phyloP scores from a whole-genome alignment of 768 basidiomycete species.

The Pilatotrama ljubarskyi region DNA sequence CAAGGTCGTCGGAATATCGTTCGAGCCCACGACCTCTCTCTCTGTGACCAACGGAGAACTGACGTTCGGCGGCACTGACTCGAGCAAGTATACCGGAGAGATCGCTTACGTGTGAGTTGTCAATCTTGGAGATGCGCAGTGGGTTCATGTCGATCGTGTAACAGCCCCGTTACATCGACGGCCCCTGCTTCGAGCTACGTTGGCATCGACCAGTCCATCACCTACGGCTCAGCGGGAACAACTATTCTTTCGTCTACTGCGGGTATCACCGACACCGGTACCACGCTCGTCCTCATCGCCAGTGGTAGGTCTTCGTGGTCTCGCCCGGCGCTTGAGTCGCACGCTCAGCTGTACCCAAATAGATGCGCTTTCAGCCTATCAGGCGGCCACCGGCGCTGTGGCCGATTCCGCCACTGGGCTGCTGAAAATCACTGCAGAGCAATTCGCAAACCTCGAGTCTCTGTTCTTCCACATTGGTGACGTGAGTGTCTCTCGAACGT shows the following conservation, averaged over 20 bases:
- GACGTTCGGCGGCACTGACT: slow-evolving; percentile 39
- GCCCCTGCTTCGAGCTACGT: slow-evolving; percentile 34
- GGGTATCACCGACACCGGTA: slow-evolving; percentile 42
- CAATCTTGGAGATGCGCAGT: not conserved
- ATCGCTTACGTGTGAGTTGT: slow-evolving; percentile 31
- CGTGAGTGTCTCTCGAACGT: not conserved
- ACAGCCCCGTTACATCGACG: slow-evolving; percentile 34
- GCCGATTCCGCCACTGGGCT: slow-evolving; percentile 28
- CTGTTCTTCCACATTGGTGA: slow-evolving; percentile 31
- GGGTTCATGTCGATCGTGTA: not conserved
- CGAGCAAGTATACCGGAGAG: slow-evolving; percentile 34
- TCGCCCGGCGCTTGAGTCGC: not conserved
- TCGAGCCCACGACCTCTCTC: slow-evolving; percentile 33
- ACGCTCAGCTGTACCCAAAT: not conserved
- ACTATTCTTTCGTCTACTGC: slow-evolving; percentile 31
- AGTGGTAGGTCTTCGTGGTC: slow-evolving; percentile 21
- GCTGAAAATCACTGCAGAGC: slow-evolving; percentile 22
- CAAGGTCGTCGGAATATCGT: slow-evolving; percentile 34
- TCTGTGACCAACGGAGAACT: slow-evolving; percentile 37
- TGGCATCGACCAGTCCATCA: slow-evolving; percentile 39
- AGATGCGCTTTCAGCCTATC: slow-evolving; percentile 30
- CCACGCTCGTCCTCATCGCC: slow-evolving; percentile 36
- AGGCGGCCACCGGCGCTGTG: slow-evolving; percentile 27
- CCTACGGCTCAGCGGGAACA: slow-evolving; percentile 29
- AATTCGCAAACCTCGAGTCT: slow-evolving; percentile 23